These are phyloP conservation scores for Theobroma grandiflorum DNA, from an alignment of 441 rosid species.

Conservation along the genomic window DNA sequence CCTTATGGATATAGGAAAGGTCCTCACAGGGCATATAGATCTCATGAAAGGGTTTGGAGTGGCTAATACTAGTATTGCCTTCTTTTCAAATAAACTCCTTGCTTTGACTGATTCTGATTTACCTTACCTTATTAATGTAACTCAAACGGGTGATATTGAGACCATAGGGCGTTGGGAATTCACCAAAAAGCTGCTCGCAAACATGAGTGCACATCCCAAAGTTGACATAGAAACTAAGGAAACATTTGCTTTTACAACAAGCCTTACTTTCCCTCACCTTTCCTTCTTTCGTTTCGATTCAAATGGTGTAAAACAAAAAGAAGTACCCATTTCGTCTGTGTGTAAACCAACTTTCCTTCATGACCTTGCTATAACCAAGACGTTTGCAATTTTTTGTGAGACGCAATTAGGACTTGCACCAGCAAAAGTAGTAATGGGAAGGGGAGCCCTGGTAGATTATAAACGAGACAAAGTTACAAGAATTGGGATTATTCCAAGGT, in stretches of 20 bases:
- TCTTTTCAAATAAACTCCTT: slow-evolving; percentile 28
- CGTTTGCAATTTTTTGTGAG: slow-evolving; percentile 38
- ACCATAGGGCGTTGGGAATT: slow-evolving; percentile 55
- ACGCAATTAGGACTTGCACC: slow-evolving; percentile 36
- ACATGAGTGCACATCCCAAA: slow-evolving; percentile 50
- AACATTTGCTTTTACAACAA: slow-evolving; percentile 36
- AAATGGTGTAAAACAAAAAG: slow-evolving; percentile 36
- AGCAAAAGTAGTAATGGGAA: slow-evolving; percentile 26
- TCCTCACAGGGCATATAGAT: slow-evolving; percentile 57
- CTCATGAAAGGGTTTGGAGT: slow-evolving; percentile 38
- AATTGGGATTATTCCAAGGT: slow-evolving; percentile 39
- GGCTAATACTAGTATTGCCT: slow-evolving; percentile 43
- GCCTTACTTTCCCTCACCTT: slow-evolving; percentile 35
- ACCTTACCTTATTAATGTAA: slow-evolving; percentile 67
- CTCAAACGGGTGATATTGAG: slow-evolving; percentile 44
- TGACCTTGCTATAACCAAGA: slow-evolving; percentile 41
- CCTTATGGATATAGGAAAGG: slow-evolving; percentile 41
- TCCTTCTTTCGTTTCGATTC: slow-evolving; percentile 39
- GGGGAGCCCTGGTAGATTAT: slow-evolving; percentile 32
- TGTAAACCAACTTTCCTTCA: slow-evolving; percentile 39
- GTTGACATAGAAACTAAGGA: slow-evolving; percentile 34
- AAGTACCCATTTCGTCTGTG: slow-evolving; percentile 36
- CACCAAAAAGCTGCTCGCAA: slow-evolving; percentile 30
- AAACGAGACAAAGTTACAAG: slow-evolving; percentile 32
- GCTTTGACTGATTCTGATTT: slow-evolving; percentile 75